Evolutionary conservation across 257 asterid genomes (phyloP).

Genomic region (Solanum paucissectum): DNA sequence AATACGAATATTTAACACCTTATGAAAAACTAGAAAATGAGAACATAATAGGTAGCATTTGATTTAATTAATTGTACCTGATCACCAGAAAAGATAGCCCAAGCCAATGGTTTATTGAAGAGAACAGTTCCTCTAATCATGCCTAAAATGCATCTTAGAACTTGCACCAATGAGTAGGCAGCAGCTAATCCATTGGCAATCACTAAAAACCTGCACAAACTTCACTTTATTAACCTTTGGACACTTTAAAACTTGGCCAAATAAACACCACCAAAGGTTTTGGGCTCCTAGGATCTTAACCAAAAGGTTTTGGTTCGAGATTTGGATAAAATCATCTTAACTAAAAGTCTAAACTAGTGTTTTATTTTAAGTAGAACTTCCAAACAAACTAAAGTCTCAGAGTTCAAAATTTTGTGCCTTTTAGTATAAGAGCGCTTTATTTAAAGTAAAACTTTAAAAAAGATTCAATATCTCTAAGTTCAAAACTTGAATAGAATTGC

Average conservation of each 20-base stretch:
- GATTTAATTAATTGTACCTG: conserved; percentile 39
- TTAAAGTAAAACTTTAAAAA: no score
- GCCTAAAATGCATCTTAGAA: conserved; percentile 65
- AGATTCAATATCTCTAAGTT: not conserved
- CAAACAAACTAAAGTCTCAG: accelerated
- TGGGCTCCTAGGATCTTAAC: not conserved
- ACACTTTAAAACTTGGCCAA: not conserved
- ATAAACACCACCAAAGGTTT: not conserved
- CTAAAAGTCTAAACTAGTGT: accelerated
- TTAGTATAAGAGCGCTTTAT: no score
- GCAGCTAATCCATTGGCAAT: conserved; percentile 72
- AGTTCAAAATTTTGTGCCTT: no score
- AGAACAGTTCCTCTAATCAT: conserved; percentile 73
- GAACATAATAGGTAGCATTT: not conserved
- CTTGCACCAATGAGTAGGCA: conserved; percentile 71
- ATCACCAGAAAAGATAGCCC: conserved; percentile 96
- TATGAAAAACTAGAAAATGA: not conserved
- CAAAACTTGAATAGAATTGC: not conserved
- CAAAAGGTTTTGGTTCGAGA: not conserved
- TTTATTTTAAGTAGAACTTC: not conserved
- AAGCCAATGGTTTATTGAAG: conserved; percentile 92
- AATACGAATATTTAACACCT: not conserved
- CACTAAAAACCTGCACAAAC: conserved; percentile 67
- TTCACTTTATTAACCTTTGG: not conserved
- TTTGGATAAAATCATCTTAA: not conserved